Evolutionary conservation across 2,329 filamentous ascomycete genomes (phyloP), one percentile per base, ranked within the genome.

Genomic region (Ascochyta lentis): DNA sequence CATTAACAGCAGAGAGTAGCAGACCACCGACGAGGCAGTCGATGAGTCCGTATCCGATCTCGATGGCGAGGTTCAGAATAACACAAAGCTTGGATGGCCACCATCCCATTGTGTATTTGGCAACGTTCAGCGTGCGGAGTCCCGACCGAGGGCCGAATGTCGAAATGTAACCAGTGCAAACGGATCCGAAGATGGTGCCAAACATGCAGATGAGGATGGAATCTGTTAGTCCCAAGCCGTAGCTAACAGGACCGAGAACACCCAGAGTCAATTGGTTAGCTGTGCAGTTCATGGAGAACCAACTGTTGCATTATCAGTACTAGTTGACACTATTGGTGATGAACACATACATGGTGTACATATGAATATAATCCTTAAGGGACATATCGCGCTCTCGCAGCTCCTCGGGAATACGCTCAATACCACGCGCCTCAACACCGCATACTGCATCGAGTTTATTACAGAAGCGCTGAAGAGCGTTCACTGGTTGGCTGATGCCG

Each of bases 91-190:
- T 87, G 46, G 81, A 81, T 3, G 85, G 85, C 77, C 81, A 87
- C 81, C 83, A 87, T 12, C 85, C 85, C 82, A 87, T 87, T 4
- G 81, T 77, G 64, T 85, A 88, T 19, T 85, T 79, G 1, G 63
- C 66, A 8, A 69, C 64, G 33, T 84, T 81, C 15, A 67, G 43
- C 3, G 57, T 62, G 8, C 59, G 56, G 2, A 64, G 51, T 16
- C 65, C 62, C 15, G 62, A 62, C 24, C 42, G 48, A 3, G 65
- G 65, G 5, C 65, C 64, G 35, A 65, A 67, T 3, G 65, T 67
- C 0, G 60, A 61, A 31, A 68, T 68, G 34, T 68, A 68, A 4
- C 60, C 63, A 0, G 65, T 65, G 37, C 60, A 67, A 5, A 66
- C 37, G 3, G 61, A 64, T 13, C 65, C 66, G 23, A 66, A 65